A percentile compares a stretch with the other conserved stretches of the same genome.
phyloP scores from a whole-genome alignment of 148 eudicot species.

The Rhododendron ovatum region DNA sequence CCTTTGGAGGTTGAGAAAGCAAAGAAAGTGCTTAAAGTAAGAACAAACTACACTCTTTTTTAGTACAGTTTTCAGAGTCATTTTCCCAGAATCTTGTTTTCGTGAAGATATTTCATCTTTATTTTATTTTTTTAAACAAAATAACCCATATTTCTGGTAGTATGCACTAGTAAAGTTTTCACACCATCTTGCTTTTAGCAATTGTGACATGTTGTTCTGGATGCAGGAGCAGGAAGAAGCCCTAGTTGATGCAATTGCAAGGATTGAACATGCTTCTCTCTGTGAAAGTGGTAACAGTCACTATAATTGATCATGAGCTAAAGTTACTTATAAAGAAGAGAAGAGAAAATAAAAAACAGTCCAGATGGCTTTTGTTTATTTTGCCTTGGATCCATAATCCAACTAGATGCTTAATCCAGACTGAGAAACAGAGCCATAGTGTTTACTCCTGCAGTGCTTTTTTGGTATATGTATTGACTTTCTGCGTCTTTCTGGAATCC shows the following conservation, averaged over 20 bases:
- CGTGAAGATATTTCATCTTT: not conserved
- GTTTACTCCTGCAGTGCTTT: not conserved
- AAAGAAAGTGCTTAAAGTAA: conserved; percentile 68
- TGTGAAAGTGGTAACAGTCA: conserved; percentile 77
- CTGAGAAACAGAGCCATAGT: not conserved
- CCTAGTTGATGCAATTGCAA: conserved; percentile 70
- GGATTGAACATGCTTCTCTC: conserved; percentile 73
- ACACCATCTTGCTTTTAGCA: conserved; percentile 7
- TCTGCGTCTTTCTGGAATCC: not conserved
- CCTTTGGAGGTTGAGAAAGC: conserved; percentile 72
- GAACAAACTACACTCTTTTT: not conserved
- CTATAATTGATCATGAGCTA: conserved; percentile 5
- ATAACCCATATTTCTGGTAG: not conserved
- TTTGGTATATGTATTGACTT: not conserved
- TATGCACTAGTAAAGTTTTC: not conserved
- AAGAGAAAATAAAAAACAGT: not conserved
- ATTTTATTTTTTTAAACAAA: no score
- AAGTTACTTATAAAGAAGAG: not conserved
- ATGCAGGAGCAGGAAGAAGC: conserved; percentile 83
- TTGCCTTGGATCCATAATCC: not conserved
- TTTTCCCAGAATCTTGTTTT: not conserved
- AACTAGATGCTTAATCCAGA: not conserved
- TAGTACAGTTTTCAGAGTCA: not conserved
- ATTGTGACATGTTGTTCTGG: not conserved
- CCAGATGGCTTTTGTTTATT: not conserved